phyloP scores from a whole-genome alignment of 1,139 yeast species.

The Geotrichum klebahnii region DNA sequence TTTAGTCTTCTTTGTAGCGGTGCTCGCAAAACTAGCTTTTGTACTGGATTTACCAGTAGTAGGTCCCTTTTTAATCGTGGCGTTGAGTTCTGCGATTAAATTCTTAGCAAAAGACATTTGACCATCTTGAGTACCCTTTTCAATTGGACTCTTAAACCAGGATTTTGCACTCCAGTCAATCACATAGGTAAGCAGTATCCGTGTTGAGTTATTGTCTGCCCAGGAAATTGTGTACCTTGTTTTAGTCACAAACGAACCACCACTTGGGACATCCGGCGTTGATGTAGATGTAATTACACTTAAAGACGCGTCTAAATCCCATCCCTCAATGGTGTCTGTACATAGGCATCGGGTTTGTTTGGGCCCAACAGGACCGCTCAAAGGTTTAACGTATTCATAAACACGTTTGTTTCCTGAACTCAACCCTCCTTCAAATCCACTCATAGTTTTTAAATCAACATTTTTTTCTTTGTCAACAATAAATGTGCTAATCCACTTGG shows the following conservation, averaged over 20 bases:
- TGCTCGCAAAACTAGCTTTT: constrained; percentile 19
- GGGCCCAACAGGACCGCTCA: constrained; percentile 84
- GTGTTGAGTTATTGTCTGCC: constrained; percentile 69
- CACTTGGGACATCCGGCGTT: constrained; percentile 96
- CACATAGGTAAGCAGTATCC: constrained; percentile 57
- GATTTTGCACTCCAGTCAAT: constrained; percentile 89
- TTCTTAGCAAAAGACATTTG: constrained; percentile 67
- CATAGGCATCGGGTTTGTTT: constrained; percentile 87
- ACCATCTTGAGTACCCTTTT: constrained; percentile 88
- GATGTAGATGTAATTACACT: constrained; percentile 63
- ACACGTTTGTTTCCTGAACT: constrained; percentile 46
- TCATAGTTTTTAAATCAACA: constrained; percentile 58
- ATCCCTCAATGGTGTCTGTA: constrained; percentile 63
- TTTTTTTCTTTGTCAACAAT: constrained; percentile 68
- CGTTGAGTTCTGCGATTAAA: constrained; percentile 55
- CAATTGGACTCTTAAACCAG: constrained; percentile 88
- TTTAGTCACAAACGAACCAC: constrained; percentile 70
- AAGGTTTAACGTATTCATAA: constrained; percentile 74
- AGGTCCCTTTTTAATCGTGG: constrained; percentile 39
- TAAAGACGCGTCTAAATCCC: constrained; percentile 55
- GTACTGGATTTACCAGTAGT: constrained; percentile 17
- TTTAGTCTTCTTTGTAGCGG: constrained; percentile 9
- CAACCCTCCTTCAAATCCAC: constrained; percentile 44
- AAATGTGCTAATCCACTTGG: constrained; percentile 50
- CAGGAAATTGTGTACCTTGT: constrained; percentile 66